These are phyloP conservation scores for Odonthalia washingtoniensis DNA, from an alignment of 31 red algal species.

Conservation along the genomic window DNA sequence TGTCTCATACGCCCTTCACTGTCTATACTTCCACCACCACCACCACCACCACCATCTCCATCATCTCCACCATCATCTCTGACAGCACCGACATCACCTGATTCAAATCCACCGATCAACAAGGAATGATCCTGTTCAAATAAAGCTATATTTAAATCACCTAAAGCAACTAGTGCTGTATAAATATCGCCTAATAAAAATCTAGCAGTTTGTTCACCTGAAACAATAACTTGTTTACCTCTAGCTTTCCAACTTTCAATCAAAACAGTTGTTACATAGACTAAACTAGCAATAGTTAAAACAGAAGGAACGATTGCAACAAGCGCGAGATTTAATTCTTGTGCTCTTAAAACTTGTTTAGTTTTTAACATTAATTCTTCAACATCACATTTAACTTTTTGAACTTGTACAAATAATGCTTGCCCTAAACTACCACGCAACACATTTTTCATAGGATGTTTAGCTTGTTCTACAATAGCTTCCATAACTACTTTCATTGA, in stretches of 20 bases:
- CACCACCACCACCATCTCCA: not conserved
- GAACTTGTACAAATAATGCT: slow-evolving; percentile 55
- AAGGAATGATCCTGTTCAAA: too few species aligned
- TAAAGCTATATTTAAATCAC: too few species aligned
- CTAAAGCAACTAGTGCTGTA: slow-evolving; percentile 34
- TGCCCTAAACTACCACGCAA: slow-evolving; percentile 53
- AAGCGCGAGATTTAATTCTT: slow-evolving; percentile 65
- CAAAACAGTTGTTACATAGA: slow-evolving; percentile 35
- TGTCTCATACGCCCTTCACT: slow-evolving; percentile 26
- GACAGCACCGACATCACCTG: too few species aligned
- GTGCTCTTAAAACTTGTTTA: slow-evolving; percentile 60
- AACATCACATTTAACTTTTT: slow-evolving; percentile 74
- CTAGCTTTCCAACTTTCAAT: slow-evolving; percentile 29
- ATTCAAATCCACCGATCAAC: too few species aligned
- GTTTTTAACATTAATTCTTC: slow-evolving; percentile 71
- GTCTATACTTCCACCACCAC: not conserved
- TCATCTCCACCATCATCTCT: too few species aligned
- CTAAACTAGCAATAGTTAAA: slow-evolving; percentile 39
- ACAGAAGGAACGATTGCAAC: slow-evolving; percentile 56
- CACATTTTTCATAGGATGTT: slow-evolving; percentile 48
- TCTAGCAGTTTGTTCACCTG: slow-evolving; percentile 52
- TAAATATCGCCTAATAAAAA: slow-evolving; percentile 67
- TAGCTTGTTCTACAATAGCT: slow-evolving; percentile 47
- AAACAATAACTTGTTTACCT: slow-evolving; percentile 43
- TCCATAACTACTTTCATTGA: slow-evolving; percentile 60